Evolutionary conservation across 371 early-diverging fungal species (phyloP).

Genomic region (Capniomyces stellatus): DNA sequence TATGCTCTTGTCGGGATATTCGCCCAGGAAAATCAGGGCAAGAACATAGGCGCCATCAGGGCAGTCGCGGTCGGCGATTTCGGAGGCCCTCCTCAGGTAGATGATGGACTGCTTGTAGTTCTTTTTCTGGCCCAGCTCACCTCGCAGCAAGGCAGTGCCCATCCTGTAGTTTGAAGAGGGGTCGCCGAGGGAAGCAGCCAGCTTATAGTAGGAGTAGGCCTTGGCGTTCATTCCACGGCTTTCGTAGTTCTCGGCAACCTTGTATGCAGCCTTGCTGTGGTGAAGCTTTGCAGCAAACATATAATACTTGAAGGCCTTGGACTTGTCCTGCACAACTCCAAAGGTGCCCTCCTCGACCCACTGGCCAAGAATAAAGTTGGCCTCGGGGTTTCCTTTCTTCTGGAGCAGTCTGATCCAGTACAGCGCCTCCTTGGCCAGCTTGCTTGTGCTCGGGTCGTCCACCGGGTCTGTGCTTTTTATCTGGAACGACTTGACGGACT

Average conservation of each 20-base stretch:
- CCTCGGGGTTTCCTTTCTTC: slow-evolving; percentile 44
- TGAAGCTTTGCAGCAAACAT: slow-evolving; percentile 24
- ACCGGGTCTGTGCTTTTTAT: slow-evolving; percentile 1
- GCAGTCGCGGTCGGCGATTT: slow-evolving; percentile 38
- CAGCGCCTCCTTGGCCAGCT: slow-evolving; percentile 35
- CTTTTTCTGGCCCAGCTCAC: slow-evolving; percentile 34
- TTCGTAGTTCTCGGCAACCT: slow-evolving; percentile 36
- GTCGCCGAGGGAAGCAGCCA: slow-evolving; percentile 51
- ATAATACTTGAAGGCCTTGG: slow-evolving; percentile 29
- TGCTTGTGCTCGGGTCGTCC: slow-evolving; percentile 17
- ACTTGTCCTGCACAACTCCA: slow-evolving; percentile 29
- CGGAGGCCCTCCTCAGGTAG: slow-evolving; percentile 47
- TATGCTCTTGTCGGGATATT: slow-evolving; percentile 27
- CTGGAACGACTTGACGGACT: slow-evolving; percentile 1
- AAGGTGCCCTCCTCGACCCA: slow-evolving; percentile 48
- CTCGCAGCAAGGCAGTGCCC: slow-evolving; percentile 35
- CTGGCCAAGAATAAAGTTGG: slow-evolving; percentile 40
- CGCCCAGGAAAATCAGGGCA: slow-evolving; percentile 32
- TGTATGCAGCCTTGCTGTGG: slow-evolving; percentile 31
- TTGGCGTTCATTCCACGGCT: slow-evolving; percentile 37
- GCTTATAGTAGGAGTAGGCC: slow-evolving; percentile 51
- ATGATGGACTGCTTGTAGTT: slow-evolving; percentile 48
- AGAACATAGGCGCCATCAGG: slow-evolving; percentile 51
- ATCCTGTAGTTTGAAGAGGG: slow-evolving; percentile 45
- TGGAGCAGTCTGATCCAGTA: slow-evolving; percentile 52